Evolutionary conservation across 176 grass and related monocot species (phyloP).

Genomic region (Panicum miliaceum): DNA sequence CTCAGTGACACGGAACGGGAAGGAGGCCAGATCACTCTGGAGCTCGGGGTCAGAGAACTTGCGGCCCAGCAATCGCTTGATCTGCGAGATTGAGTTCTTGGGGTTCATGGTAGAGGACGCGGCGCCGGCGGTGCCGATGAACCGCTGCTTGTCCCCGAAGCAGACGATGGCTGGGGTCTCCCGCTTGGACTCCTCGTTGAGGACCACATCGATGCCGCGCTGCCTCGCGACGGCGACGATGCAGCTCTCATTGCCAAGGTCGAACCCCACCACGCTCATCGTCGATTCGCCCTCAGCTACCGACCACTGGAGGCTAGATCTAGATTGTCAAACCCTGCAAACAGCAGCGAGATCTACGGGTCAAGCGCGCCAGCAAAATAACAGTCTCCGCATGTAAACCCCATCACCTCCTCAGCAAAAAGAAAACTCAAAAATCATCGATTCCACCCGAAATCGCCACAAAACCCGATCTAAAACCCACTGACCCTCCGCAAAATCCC

Average conservation of each 20-base stretch:
- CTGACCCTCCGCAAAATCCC: background rate
- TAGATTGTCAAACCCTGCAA: conserved; percentile 39
- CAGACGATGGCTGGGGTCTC: conserved; percentile 89
- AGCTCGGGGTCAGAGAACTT: conserved; percentile 76
- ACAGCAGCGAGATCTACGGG: conserved; percentile 43
- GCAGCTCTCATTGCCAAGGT: conserved; percentile 94
- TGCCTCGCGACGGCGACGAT: conserved; percentile 81
- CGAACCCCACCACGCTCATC: conserved; percentile 96
- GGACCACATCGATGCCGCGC: conserved; percentile 88
- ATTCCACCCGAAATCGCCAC: background rate
- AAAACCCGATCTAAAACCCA: conserved; percentile 51
- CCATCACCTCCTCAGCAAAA: background rate
- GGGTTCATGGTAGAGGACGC: conserved; percentile 83
- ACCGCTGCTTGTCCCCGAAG: conserved; percentile 96
- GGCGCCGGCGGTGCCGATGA: conserved; percentile 73
- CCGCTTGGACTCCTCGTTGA: conserved; percentile 95
- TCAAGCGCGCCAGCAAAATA: background rate
- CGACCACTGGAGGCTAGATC: background rate
- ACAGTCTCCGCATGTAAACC: background rate
- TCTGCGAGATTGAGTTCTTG: conserved; percentile 90
- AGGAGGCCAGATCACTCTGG: conserved; percentile 63
- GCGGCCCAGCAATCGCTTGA: conserved; percentile 79
- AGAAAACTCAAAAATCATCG: background rate
- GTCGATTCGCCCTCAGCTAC: background rate
- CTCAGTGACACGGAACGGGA: conserved; percentile 67